Conservation (phyloP, 306 rosid genomes). For the Lablab purpureus region DNA sequence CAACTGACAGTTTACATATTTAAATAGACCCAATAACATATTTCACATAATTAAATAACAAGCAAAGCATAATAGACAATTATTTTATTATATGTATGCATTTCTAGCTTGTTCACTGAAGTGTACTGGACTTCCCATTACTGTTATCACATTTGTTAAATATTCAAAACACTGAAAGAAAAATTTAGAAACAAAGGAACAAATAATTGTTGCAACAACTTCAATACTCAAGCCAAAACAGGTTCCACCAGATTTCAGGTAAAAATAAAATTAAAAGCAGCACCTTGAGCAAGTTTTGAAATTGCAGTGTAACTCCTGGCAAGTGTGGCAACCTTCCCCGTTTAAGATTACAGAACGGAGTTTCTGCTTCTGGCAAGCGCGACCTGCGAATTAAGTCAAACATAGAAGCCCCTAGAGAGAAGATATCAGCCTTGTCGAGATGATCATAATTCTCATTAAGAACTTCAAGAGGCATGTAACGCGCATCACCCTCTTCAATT, state of each 20-base stretch:
- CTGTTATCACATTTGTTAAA: background rate
- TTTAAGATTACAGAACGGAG: background rate
- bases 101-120: background rate
- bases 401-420: background rate
- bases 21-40: too few relatives aligned
- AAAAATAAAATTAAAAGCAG: too few relatives aligned
- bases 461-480: constrained; percentile 82
- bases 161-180: background rate
- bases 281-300: background rate
- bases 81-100: too few relatives aligned
- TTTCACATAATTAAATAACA: too few relatives aligned
- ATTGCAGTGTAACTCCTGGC: background rate
- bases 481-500: constrained; percentile 92
- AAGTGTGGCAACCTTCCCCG: background rate
- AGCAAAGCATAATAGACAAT: too few relatives aligned
- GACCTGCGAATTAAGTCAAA: background rate
- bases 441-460: constrained; percentile 70
- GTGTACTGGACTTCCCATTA: background rate
- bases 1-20: background rate
- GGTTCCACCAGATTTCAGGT: background rate
- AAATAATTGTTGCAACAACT: too few relatives aligned
- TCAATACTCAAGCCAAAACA: background rate
- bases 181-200: background rate
- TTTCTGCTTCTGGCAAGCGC: background rate
- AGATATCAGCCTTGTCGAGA: constrained; percentile 79